These are phyloP conservation scores for Myxozyma vanderwaltii DNA, from an alignment of 805 yeast species.

Conservation along the genomic window DNA sequence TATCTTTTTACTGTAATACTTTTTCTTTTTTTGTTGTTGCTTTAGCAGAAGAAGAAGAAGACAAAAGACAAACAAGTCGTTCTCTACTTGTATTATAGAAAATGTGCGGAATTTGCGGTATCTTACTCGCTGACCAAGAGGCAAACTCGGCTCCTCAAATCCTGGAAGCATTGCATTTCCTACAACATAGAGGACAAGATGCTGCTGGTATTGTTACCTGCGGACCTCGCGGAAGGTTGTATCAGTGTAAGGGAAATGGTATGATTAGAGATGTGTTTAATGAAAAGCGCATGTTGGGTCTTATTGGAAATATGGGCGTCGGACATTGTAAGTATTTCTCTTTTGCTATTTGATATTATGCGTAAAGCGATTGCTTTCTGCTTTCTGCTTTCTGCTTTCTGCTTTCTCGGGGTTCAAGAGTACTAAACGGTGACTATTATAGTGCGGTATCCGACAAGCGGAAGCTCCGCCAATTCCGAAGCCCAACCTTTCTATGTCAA, in stretches of 20 bases:
- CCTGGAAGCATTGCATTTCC: constrained; percentile 86
- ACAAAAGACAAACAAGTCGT: too few species aligned
- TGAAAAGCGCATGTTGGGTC: constrained; percentile 69
- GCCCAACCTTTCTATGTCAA: constrained; percentile 99
- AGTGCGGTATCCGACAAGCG: constrained; percentile 95
- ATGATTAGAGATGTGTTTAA: constrained; percentile 98
- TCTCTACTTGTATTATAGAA: too few species aligned
- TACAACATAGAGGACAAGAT: constrained; percentile 98
- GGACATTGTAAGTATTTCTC: constrained; percentile 65
- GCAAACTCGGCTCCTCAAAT: constrained; percentile 83
- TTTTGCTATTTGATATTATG: too few species aligned
- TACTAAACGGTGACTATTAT: background rate
- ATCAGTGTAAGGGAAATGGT: constrained; percentile 98
- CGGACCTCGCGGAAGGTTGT: constrained; percentile 88
- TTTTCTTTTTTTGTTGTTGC: too few species aligned
- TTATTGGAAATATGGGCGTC: constrained; percentile 93
- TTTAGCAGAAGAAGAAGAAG: background rate
- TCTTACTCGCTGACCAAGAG: constrained; percentile 74
- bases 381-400: too few species aligned
- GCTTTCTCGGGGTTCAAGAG: background rate
- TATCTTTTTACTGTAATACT: too few species aligned
- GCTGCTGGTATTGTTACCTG: constrained; percentile 99
- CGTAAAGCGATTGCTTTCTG: too few species aligned
- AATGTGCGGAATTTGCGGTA: constrained; percentile 96
- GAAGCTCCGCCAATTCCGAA: constrained; percentile 91